Conservation (phyloP, 2,329 filamentous ascomycete species). For the Elsinoe fawcettii region DNA sequence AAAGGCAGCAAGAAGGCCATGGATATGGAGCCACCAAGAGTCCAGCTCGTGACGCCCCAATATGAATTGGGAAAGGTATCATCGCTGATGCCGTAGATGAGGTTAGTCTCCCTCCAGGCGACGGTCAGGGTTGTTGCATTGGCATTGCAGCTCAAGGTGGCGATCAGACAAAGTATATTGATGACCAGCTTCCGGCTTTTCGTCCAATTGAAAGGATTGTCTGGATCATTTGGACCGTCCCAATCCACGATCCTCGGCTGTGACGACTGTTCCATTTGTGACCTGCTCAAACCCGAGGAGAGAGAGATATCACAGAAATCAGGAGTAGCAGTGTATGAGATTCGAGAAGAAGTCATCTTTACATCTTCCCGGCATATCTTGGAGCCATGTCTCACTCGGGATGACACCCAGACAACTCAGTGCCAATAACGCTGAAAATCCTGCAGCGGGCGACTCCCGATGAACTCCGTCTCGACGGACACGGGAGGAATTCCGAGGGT, state of each 20-base stretch:
- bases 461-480: background rate
- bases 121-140: constrained; percentile 34
- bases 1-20: constrained; percentile 31
- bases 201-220: constrained; percentile 31
- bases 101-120: constrained; percentile 28
- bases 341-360: background rate
- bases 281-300: background rate
- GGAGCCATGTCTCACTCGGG: background rate
- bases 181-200: constrained; percentile 29
- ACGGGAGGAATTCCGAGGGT: background rate
- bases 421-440: background rate
- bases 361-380: background rate
- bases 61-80: constrained; percentile 34
- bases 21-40: constrained; percentile 31
- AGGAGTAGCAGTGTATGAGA: too few relatives aligned
- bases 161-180: constrained; percentile 26
- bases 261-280: background rate
- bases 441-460: background rate
- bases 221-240: constrained; percentile 43
- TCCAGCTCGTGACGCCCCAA: constrained; percentile 33
- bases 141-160: constrained; percentile 28
- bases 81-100: constrained; percentile 29
- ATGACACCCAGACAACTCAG: background rate
- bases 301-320: too few relatives aligned
- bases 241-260: constrained; percentile 21